Percentiles rank a stretch among this genome's conserved stretches.
These are phyloP conservation scores for Comarum palustre DNA, from an alignment of 306 rosid genomes.

Conservation along the genomic window DNA sequence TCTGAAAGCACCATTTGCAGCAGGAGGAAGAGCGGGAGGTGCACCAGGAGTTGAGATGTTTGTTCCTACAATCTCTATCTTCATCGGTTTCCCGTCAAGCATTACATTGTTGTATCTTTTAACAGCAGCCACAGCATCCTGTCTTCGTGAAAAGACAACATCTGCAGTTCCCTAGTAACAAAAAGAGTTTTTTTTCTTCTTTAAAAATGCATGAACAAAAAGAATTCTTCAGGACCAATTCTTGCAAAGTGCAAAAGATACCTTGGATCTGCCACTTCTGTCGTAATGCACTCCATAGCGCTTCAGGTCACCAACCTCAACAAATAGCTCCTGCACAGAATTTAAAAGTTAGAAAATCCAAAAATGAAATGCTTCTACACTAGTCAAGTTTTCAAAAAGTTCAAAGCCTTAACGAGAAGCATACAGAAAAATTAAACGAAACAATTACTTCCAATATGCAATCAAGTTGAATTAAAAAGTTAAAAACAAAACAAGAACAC, in stretches of 20 bases:
- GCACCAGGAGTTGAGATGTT: constrained; percentile 57
- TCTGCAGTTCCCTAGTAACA: constrained; percentile 88
- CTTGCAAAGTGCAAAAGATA: constrained; percentile 37
- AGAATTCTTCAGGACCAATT: constrained; percentile 28
- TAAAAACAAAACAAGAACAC: not conserved
- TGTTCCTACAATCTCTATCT: constrained; percentile 87
- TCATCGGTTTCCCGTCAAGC: constrained; percentile 92
- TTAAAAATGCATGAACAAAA: constrained; percentile 38
- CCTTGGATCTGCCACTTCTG: constrained; percentile 98
- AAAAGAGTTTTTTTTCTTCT: constrained; percentile 18
- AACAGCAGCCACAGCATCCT: constrained; percentile 85
- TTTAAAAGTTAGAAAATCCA: not conserved
- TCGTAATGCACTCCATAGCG: constrained; percentile 77
- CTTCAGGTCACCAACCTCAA: constrained; percentile 90
- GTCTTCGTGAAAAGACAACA: constrained; percentile 71
- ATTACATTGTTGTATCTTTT: constrained; percentile 93
- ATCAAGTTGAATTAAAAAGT: not conserved
- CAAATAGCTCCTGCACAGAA: constrained; percentile 72
- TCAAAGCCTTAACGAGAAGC: too few relatives aligned
- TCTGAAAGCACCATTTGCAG: constrained; percentile 47
- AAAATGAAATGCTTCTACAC: not conserved
- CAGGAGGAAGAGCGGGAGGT: constrained; percentile 31
- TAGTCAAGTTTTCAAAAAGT: too few relatives aligned
- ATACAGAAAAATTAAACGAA: not conserved
- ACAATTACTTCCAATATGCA: not conserved